A percentile compares a stretch with the other conserved stretches of the same genome.
Conservation (phyloP, 1,284 basidiomycete species). For the Moesziomyces sp. region DNA sequence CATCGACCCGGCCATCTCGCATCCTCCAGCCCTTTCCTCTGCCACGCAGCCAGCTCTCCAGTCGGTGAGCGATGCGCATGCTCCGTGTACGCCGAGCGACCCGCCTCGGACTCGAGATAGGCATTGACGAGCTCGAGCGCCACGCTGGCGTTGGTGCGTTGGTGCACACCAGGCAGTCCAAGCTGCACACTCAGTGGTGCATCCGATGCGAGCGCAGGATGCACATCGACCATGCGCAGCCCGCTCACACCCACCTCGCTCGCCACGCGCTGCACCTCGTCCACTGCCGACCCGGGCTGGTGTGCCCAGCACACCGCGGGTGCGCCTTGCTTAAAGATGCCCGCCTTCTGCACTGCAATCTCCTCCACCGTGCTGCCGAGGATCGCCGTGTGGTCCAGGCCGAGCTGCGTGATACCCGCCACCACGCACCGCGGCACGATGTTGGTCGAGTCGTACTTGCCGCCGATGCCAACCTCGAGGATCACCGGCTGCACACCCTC, state of each 20-base stretch:
- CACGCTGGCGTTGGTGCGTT: constrained; percentile 87
- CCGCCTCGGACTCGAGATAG: constrained; percentile 74
- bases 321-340: constrained; percentile 91
- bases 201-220: constrained; percentile 25
- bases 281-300: constrained; percentile 78
- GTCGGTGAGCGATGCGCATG: constrained; percentile 3
- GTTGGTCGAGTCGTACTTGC: constrained; percentile 94
- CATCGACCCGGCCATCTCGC: constrained; percentile 97
- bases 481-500: constrained; percentile 86
- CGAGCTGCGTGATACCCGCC: constrained; percentile 88
- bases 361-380: constrained; percentile 89
- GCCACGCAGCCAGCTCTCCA: constrained; percentile 61
- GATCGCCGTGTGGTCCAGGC: constrained; percentile 91
- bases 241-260: constrained; percentile 71
- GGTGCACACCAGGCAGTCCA: constrained; percentile 90
- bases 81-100: constrained; percentile 40
- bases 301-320: constrained; percentile 87
- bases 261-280: constrained; percentile 77
- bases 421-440: constrained; percentile 89
- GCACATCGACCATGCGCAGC: constrained; percentile 33
- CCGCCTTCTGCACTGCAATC: constrained; percentile 95
- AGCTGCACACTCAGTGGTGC: constrained; percentile 20
- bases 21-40: constrained; percentile 75
- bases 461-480: constrained; percentile 96
- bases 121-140: constrained; percentile 80